Conservation (phyloP, 139 green algal species). For the Chlamydomonas sphaeroides region DNA sequence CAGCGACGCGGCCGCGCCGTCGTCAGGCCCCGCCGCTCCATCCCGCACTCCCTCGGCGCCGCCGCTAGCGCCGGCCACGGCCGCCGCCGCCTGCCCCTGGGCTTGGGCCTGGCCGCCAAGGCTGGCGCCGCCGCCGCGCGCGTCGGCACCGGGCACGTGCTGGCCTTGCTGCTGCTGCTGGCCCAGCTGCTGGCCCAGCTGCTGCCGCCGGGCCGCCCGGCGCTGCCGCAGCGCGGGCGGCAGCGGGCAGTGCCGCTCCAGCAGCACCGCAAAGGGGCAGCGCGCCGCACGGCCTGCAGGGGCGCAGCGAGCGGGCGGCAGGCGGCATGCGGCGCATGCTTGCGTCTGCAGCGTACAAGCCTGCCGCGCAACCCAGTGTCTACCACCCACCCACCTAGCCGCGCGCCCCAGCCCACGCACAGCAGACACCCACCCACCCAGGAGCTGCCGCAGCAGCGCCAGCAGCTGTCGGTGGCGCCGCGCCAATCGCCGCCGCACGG, state of each 20-base stretch:
- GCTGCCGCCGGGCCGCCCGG: background rate
- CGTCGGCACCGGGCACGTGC: no score
- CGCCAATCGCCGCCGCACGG: background rate
- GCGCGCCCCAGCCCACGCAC: no score
- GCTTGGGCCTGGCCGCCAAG: no score
- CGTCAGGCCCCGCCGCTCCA: no score
- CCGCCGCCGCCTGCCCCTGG: no score
- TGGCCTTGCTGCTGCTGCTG: no score
- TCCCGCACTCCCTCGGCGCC: no score
- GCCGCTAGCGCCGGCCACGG: no score
- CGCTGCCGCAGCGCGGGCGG: constrained; percentile 45
- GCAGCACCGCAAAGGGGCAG: constrained; percentile 70
- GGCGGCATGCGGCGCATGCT: no score
- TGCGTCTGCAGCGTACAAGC: background rate
- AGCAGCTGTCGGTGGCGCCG: constrained; percentile 6
- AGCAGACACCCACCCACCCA: background rate
- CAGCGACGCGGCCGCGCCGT: background rate
- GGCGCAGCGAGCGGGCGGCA: background rate
- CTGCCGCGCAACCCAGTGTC: background rate
- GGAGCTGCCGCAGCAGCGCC: constrained; percentile 10
- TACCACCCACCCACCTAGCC: background rate
- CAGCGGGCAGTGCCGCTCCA: constrained; percentile 82
- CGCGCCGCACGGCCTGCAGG: constrained; percentile 49
- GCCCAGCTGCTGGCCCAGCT: no score
- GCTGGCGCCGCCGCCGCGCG: no score